A percentile compares a stretch with the other conserved stretches of the same genome.
Evolutionary conservation across 2,329 filamentous ascomycete genomes (phyloP).

Genomic region (Colletotrichum endophyticum): DNA sequence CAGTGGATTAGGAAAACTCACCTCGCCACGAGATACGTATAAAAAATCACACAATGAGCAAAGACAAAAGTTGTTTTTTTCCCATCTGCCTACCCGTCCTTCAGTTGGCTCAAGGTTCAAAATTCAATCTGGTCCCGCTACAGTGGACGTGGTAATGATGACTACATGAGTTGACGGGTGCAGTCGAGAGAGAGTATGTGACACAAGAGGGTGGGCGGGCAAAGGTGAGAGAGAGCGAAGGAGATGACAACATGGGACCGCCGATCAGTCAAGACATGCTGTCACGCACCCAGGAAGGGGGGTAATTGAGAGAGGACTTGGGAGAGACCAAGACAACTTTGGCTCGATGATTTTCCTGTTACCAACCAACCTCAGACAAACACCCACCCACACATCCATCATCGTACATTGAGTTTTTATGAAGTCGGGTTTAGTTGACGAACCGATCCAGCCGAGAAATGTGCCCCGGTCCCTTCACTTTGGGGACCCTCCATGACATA

Average conservation of each 20-base stretch:
- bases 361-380: conserved; percentile 2
- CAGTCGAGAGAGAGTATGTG: not conserved
- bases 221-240: not conserved
- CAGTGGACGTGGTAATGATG: not conserved
- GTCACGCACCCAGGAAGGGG: not conserved
- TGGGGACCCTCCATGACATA: not conserved
- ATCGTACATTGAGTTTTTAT: not conserved
- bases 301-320: not conserved
- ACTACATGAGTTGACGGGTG: not conserved
- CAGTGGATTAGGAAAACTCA: not conserved
- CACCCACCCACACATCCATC: not conserved
- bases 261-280: not conserved
- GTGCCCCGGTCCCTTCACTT: not conserved
- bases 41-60: not conserved
- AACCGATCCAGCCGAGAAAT: not conserved
- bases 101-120: not conserved
- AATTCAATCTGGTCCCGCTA: not conserved
- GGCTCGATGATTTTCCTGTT: not conserved
- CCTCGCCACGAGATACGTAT: not conserved
- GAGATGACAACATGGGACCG: not conserved
- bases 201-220: not conserved
- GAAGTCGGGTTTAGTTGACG: not conserved
- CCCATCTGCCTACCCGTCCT: not conserved
- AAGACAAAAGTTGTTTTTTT: not conserved
- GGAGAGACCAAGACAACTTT: not conserved